Evolutionary conservation across 2,329 filamentous ascomycete species (phyloP).

Genomic region (Bimuria novae-zelandiae): DNA sequence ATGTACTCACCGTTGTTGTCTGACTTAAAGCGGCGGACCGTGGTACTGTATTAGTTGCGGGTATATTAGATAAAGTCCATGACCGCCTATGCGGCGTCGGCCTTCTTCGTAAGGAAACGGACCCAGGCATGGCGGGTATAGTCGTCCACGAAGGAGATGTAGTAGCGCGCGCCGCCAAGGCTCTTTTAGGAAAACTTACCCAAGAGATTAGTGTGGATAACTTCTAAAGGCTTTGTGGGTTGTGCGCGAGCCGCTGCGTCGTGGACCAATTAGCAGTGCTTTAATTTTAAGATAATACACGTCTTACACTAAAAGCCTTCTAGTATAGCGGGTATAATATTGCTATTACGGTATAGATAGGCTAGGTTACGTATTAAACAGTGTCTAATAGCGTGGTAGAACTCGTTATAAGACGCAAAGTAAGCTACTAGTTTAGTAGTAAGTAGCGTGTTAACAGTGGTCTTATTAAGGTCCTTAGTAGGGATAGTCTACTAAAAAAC

Average conservation of each 20-base stretch:
- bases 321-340: constrained; percentile 3
- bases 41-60: neutral
- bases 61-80: neutral
- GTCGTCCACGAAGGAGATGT: constrained; percentile 12
- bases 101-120: constrained; percentile 11
- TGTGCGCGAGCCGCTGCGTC: neutral
- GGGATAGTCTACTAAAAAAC: too few species aligned
- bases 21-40: neutral
- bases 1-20: constrained; percentile 12
- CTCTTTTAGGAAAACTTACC: constrained; percentile 5
- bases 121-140: constrained; percentile 5
- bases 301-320: neutral
- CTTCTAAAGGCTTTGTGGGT: neutral
- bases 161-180: constrained; percentile 7
- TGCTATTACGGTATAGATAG: neutral
- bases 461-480: too few species aligned
- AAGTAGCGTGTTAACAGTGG: too few species aligned
- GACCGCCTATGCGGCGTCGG: constrained; percentile 4
- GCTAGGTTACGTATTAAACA: neutral
- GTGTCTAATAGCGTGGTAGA: constrained; percentile 7
- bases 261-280: neutral
- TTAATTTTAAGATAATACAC: neutral
- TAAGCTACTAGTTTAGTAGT: neutral
- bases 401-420: constrained; percentile 7
- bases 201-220: constrained; percentile 9